Conservation (phyloP, 2,329 filamentous ascomycete genomes). For the Xylariaceae sp. region DNA sequence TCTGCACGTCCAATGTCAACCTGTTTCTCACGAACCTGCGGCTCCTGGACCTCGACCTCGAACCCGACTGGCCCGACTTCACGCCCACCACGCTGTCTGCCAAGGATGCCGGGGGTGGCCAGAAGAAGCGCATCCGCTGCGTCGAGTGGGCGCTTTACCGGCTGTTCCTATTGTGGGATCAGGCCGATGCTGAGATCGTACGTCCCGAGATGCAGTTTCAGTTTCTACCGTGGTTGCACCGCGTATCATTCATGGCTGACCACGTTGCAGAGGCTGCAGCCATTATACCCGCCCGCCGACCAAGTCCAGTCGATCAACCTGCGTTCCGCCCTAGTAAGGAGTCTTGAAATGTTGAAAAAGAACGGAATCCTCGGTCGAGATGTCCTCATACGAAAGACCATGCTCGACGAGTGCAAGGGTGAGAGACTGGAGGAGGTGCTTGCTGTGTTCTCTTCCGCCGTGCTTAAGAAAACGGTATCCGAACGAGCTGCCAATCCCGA, state of each 20-base stretch:
- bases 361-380: conserved; percentile 76
- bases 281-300: conserved; percentile 86
- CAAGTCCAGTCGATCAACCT: conserved; percentile 88
- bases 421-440: conserved; percentile 85
- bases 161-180: conserved; percentile 79
- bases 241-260: conserved; percentile 8
- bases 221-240: background rate
- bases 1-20: conserved; percentile 47
- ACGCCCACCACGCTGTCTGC: conserved; percentile 63
- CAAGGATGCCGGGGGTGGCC: conserved; percentile 61
- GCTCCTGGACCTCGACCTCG: conserved; percentile 72
- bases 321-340: conserved; percentile 74
- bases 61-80: conserved; percentile 75
- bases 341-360: conserved; percentile 81
- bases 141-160: conserved; percentile 91
- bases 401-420: conserved; percentile 94
- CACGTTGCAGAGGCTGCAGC: conserved; percentile 69
- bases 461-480: conserved; percentile 64
- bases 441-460: conserved; percentile 74
- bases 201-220: conserved; percentile 16
- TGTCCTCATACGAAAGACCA: conserved; percentile 78
- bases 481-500: conserved; percentile 36
- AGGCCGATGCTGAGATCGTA: conserved; percentile 68
- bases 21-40: conserved; percentile 80
- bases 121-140: conserved; percentile 75